These are phyloP conservation scores for Saccharomycopsis selenospora DNA, from an alignment of 805 yeast genomes.

Conservation along the genomic window DNA sequence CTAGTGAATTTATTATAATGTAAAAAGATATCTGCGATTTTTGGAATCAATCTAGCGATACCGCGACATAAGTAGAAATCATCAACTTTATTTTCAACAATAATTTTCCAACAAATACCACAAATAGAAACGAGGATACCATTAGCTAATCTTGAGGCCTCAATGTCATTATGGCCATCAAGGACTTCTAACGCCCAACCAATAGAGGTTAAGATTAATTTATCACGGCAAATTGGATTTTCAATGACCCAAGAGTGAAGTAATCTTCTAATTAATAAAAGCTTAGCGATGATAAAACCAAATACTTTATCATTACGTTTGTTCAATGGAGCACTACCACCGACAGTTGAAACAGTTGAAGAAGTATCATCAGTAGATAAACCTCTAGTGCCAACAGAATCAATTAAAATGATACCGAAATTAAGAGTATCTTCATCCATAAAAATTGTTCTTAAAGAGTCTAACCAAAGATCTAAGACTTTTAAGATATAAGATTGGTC, in stretches of 20 bases:
- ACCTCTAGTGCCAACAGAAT: constrained; percentile 51
- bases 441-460: constrained; percentile 34
- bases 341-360: constrained; percentile 21
- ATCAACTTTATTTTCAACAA: constrained; percentile 29
- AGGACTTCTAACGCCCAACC: constrained; percentile 55
- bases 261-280: constrained; percentile 53
- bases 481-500: constrained; percentile 61
- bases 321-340: constrained; percentile 21
- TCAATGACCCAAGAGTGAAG: constrained; percentile 34
- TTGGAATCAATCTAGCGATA: constrained; percentile 47
- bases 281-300: constrained; percentile 46
- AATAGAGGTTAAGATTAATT: constrained; percentile 41
- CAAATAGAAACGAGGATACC: constrained; percentile 49
- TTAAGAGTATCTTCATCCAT: constrained; percentile 35
- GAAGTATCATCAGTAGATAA: constrained; percentile 36
- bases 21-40: constrained; percentile 43
- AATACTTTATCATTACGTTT: constrained; percentile 45
- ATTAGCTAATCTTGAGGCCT: constrained; percentile 56
- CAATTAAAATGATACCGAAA: constrained; percentile 40
- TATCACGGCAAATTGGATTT: constrained; percentile 28
- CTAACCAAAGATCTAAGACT: constrained; percentile 48
- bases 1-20: constrained; percentile 45
- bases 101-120: constrained; percentile 31
- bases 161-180: constrained; percentile 41
- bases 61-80: constrained; percentile 38